Conservation (phyloP, 2,329 filamentous ascomycete genomes). For the Ceratocystis ficicola region DNA sequence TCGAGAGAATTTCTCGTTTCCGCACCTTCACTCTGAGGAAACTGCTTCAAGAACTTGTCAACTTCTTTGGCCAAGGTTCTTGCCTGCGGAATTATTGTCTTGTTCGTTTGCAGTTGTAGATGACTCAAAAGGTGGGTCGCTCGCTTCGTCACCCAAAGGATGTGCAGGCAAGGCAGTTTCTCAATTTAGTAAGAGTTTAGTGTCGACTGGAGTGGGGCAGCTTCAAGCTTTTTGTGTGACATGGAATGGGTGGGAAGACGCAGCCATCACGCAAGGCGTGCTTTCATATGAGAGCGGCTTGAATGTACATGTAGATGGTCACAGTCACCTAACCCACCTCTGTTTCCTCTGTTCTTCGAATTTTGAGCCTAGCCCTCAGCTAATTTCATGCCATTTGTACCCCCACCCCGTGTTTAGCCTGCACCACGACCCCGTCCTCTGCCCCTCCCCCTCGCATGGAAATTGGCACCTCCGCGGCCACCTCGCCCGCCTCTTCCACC, state of each 20-base stretch:
- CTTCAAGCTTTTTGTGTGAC: slow-evolving; percentile 3
- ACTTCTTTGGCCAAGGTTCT: background rate
- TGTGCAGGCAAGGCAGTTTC: background rate
- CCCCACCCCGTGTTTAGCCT: slow-evolving; percentile 26
- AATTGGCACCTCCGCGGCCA: background rate
- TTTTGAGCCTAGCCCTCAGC: too few relatives aligned
- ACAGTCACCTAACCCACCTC: too few relatives aligned
- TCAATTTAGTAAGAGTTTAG: background rate
- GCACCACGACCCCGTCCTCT: slow-evolving; percentile 35
- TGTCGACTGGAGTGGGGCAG: background rate
- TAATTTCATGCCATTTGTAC: background rate
- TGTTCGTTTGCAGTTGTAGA: slow-evolving; percentile 4
- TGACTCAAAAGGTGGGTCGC: slow-evolving; percentile 18
- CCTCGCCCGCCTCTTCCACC: slow-evolving; percentile 30
- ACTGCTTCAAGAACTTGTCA: background rate
- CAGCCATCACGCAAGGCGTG: background rate
- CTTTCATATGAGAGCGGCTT: too few relatives aligned
- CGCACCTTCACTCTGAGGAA: background rate
- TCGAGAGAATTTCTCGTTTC: background rate
- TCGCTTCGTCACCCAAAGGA: slow-evolving; percentile 1
- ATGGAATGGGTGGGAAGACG: background rate
- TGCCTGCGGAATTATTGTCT: background rate
- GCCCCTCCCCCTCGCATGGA: slow-evolving; percentile 33
- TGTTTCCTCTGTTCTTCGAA: too few relatives aligned
- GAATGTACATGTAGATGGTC: too few relatives aligned